Evolutionary conservation across 1,284 basidiomycete genomes (phyloP).

Genomic region (Tilletiopsis washingtonensis): DNA sequence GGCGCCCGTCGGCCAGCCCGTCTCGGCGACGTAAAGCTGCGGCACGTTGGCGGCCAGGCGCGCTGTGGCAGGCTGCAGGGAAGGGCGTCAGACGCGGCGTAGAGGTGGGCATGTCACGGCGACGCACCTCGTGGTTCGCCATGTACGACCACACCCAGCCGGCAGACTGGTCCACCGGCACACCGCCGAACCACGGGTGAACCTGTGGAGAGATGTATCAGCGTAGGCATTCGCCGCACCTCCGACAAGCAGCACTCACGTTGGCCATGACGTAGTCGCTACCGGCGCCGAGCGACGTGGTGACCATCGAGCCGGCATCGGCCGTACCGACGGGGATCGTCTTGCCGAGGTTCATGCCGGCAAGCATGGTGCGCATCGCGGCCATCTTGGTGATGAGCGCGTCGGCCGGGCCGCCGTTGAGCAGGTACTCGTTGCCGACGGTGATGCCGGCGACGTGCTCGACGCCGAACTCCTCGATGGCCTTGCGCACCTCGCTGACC

Average conservation of each 20-base stretch:
- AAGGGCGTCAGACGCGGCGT: background rate
- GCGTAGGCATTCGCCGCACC: too few relatives aligned
- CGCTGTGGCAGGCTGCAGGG: constrained; percentile 11
- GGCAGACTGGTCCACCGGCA: constrained; percentile 63
- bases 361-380: constrained; percentile 56
- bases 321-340: constrained; percentile 70
- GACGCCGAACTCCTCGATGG: constrained; percentile 69
- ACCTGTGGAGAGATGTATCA: constrained; percentile 54
- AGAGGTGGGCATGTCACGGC: background rate
- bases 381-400: constrained; percentile 61
- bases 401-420: constrained; percentile 15
- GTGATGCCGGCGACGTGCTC: constrained; percentile 71
- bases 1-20: constrained; percentile 78
- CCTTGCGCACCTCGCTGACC: constrained; percentile 59
- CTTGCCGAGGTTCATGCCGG: constrained; percentile 49
- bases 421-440: constrained; percentile 49
- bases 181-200: constrained; percentile 65
- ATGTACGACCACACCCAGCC: constrained; percentile 61
- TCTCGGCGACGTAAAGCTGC: constrained; percentile 69
- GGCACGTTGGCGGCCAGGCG: constrained; percentile 58
- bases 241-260: constrained; percentile 48
- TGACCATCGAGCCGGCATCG: constrained; percentile 72
- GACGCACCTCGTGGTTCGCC: constrained; percentile 54
- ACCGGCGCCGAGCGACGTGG: constrained; percentile 59
- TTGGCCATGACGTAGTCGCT: constrained; percentile 66